These are phyloP conservation scores for Hypseocharis bilobata DNA, from an alignment of 441 rosid species.

Conservation along the genomic window DNA sequence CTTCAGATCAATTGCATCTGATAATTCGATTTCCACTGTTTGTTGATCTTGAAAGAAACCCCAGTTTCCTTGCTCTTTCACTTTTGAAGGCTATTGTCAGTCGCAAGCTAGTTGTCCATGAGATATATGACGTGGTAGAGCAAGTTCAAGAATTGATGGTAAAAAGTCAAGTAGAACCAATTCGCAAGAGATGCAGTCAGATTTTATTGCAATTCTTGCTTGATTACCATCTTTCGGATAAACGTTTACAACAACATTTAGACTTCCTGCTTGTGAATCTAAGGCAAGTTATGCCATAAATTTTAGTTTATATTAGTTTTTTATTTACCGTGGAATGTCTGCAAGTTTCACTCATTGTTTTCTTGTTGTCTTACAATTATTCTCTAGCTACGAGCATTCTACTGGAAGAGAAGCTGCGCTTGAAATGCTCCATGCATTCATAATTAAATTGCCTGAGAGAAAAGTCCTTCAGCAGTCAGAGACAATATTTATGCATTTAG, in stretches of 20 bases:
- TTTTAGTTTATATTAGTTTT: neutral
- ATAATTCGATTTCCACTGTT: constrained; percentile 77
- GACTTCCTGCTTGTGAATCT: constrained; percentile 57
- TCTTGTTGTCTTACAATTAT: neutral
- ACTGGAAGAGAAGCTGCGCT: constrained; percentile 89
- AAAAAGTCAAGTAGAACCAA: constrained; percentile 61
- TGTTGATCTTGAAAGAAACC: constrained; percentile 68
- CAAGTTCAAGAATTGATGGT: constrained; percentile 76
- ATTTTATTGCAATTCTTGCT: constrained; percentile 69
- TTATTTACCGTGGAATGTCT: neutral
- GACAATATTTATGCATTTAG: constrained; percentile 48
- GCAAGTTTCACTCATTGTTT: constrained; percentile 2
- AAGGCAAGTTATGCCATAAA: constrained; percentile 38
- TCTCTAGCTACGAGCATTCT: constrained; percentile 62
- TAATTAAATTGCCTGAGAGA: constrained; percentile 50
- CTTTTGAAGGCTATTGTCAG: constrained; percentile 71
- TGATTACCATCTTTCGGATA: constrained; percentile 59
- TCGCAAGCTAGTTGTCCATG: constrained; percentile 71
- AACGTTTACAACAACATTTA: constrained; percentile 56
- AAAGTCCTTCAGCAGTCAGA: constrained; percentile 52
- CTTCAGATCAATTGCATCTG: constrained; percentile 60
- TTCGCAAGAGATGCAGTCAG: constrained; percentile 72
- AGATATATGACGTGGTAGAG: constrained; percentile 64
- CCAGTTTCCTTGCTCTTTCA: constrained; percentile 58
- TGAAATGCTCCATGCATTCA: constrained; percentile 69